Evolutionary conservation across 768 basidiomycete genomes (phyloP), one percentile per base, ranked within the genome.

Genomic region (Scleroderma citrinum): DNA sequence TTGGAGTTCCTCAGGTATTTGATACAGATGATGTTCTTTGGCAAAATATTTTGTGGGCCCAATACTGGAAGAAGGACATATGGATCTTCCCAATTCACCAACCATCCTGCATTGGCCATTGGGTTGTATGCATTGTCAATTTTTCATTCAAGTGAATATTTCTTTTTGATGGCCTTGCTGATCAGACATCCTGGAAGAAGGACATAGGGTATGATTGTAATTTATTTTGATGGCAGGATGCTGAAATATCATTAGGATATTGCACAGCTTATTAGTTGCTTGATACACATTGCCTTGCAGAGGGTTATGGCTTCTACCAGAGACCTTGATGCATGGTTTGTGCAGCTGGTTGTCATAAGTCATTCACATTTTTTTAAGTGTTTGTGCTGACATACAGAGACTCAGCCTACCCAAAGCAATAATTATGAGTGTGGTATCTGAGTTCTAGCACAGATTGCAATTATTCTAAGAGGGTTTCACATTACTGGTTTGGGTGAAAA

Each of bases 21-120:
- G n/a, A n/a, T n/a, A n/a, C n/a, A n/a, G 42, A 53, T 30, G n/a
- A 24, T 0, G 52, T 59, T 0, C 10, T 71, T 0, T 70, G 68
- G 68, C 23, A 49, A 0, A 26, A 41, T 3, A 51, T 49, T 0
- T 19, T 17, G 0, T 41, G 35, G 3, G 52, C 55, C 0, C 26
- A 43, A 13, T 72, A 59, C 39, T 71, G 69, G 69, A 12, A 19
- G 0, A 64, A 60, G 44, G 24, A 48, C 2, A 16, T 59, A 0
- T 72, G 70, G 70, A 59, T 71, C 2, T 20, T 72, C 3, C 71
- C 69, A 0, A 65, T 73, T 10, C 70, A 72, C 48, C 51, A 58
- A 1, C 16, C 42, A 6, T 52, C 30, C 0, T 10, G 11, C 2
- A 29, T 29, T 29, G 49, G 48, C 2, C 30, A 51, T 53, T 74